Conservation (phyloP, 495 filamentous ascomycete genomes). For the Amniculicola lignicola region DNA sequence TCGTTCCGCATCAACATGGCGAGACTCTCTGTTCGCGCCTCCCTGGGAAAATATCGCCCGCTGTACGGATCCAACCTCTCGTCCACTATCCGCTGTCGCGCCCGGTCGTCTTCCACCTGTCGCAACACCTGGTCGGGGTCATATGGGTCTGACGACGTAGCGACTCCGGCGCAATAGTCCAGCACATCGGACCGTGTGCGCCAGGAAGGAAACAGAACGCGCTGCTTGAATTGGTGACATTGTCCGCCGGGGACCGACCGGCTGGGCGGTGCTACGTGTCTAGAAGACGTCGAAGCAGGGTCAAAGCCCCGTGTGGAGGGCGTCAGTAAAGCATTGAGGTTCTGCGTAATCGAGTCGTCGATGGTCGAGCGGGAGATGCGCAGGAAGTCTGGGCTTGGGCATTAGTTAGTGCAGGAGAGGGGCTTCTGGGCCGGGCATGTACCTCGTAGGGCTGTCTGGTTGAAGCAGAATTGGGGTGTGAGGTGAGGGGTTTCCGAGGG, state of each 20-base stretch:
- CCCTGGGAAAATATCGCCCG: conserved; percentile 74
- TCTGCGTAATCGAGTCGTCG: conserved; percentile 90
- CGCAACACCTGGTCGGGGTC: conserved; percentile 75
- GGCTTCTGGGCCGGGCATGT: conserved; percentile 22
- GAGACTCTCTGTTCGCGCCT: conserved; percentile 78
- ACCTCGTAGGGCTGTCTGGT: conserved; percentile 81
- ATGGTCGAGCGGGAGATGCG: conserved; percentile 78
- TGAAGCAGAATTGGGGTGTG: conserved; percentile 91
- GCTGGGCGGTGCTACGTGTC: conserved; percentile 47
- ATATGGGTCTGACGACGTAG: conserved; percentile 79
- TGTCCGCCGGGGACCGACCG: conserved; percentile 55
- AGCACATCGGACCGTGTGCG: conserved; percentile 79
- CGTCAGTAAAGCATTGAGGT: conserved; percentile 84
- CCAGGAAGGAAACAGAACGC: conserved; percentile 86
- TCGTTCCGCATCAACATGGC: conserved; percentile 79
- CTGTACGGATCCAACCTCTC: conserved; percentile 93
- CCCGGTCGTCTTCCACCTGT: conserved; percentile 64
- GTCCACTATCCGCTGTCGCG: conserved; percentile 74
- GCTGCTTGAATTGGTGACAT: conserved; percentile 71
- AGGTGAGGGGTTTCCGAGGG: conserved; percentile 60
- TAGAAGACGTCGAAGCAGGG: conserved; percentile 67
- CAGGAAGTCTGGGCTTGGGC: conserved; percentile 73
- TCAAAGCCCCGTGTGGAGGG: conserved; percentile 72
- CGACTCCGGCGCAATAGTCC: conserved; percentile 85
- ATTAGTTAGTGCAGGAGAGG: conserved; percentile 20